Evolutionary conservation across 2,329 filamentous ascomycete species (phyloP).

Genomic region (Exophiala spinifera): DNA sequence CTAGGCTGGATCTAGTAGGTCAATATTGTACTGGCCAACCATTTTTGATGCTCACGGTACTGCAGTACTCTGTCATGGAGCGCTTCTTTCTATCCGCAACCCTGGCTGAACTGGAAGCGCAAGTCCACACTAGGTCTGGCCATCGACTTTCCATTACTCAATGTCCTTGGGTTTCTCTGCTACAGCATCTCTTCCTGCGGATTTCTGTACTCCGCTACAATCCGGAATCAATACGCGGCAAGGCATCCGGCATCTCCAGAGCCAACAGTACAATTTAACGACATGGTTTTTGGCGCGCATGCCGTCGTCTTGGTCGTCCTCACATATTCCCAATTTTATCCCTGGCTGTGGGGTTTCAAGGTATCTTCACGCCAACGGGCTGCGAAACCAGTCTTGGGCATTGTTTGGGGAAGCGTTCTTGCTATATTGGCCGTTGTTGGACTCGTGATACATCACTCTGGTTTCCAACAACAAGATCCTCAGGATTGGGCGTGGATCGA

Average conservation of each 20-base stretch:
- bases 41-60: not conserved
- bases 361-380: conserved; percentile 54
- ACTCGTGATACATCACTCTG: conserved; percentile 43
- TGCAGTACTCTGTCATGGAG: conserved; percentile 66
- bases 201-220: conserved; percentile 74
- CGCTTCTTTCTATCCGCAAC: conserved; percentile 88
- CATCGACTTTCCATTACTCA: conserved; percentile 79
- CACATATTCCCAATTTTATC: conserved; percentile 73
- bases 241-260: conserved; percentile 70
- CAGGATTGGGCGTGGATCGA: conserved; percentile 62
- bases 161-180: conserved; percentile 58
- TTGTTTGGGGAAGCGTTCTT: conserved; percentile 66
- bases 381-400: conserved; percentile 62
- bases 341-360: conserved; percentile 71
- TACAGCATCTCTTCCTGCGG: conserved; percentile 72
- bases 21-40: not conserved
- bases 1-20: conserved; percentile 71
- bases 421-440: conserved; percentile 36
- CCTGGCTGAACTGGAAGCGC: conserved; percentile 72
- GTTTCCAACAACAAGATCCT: conserved; percentile 46
- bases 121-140: conserved; percentile 78
- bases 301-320: conserved; percentile 69
- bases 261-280: conserved; percentile 85
- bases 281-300: conserved; percentile 82
- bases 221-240: conserved; percentile 78